phyloP scores from a whole-genome alignment of 257 asterid genomes.

The Haberlea rhodopensis region DNA sequence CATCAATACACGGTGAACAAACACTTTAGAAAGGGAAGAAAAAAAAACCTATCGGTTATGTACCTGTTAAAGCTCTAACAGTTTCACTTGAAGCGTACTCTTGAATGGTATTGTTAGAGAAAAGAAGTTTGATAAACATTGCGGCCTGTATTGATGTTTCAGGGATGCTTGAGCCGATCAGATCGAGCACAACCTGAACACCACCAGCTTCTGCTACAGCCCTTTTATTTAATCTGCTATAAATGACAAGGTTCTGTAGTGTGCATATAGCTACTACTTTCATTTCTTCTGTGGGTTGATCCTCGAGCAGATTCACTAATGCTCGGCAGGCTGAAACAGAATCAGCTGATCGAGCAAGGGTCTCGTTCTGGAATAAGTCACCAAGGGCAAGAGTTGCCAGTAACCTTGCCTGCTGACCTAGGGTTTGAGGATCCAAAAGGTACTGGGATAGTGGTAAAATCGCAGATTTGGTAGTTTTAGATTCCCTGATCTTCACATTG shows the following conservation, averaged over 20 bases:
- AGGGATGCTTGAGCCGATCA: constrained; percentile 87
- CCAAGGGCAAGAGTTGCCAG: constrained; percentile 97
- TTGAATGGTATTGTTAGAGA: constrained; percentile 91
- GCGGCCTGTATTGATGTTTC: constrained; percentile 98
- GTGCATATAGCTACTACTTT: constrained; percentile 97
- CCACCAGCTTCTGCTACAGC: constrained; percentile 99
- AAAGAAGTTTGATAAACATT: constrained; percentile 91
- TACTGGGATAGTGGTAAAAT: constrained; percentile 90
- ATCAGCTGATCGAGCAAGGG: constrained; percentile 86
- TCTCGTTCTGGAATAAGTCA: constrained; percentile 91
- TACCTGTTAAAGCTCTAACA: constrained; percentile 97
- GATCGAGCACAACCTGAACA: constrained; percentile 94
- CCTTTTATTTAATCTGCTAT: constrained; percentile 91
- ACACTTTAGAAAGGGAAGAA: background rate
- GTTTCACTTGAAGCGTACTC: constrained; percentile 99
- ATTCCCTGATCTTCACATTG: constrained; percentile 89
- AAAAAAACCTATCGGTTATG: background rate
- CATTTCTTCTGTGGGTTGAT: constrained; percentile 99
- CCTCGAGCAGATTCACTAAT: constrained; percentile 93
- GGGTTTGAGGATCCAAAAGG: constrained; percentile 98
- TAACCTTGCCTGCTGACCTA: constrained; percentile 95
- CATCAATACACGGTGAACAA: background rate
- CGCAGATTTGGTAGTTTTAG: constrained; percentile 88
- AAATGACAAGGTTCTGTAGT: constrained; percentile 92
- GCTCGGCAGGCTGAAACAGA: constrained; percentile 99